phyloP scores from a whole-genome alignment of 2,329 filamentous ascomycete genomes.

The Harringtonia lauricola region DNA sequence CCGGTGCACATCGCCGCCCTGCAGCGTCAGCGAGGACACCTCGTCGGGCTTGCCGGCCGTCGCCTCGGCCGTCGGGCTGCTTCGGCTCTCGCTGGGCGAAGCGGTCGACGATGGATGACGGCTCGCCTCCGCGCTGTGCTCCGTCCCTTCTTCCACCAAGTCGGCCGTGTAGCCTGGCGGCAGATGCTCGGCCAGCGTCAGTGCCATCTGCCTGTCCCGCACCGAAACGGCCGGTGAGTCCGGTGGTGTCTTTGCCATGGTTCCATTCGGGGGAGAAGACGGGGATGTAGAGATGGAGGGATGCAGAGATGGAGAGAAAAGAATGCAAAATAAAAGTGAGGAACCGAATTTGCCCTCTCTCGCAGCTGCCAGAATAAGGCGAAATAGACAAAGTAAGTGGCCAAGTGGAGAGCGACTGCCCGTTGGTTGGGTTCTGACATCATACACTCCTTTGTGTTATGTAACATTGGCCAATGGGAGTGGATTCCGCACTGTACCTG shows the following conservation, averaged over 20 bases:
- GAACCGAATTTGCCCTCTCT: too few relatives aligned
- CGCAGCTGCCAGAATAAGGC: too few relatives aligned
- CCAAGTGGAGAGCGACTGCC: too few relatives aligned
- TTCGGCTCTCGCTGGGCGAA: too few relatives aligned
- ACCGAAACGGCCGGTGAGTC: slow-evolving; percentile 2
- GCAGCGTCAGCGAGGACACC: slow-evolving; percentile 59
- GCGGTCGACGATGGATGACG: too few relatives aligned
- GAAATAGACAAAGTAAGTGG: too few relatives aligned
- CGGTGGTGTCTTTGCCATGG: slow-evolving; percentile 6
- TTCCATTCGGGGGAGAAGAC: slow-evolving; percentile 1
- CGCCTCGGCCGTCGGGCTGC: too few relatives aligned
- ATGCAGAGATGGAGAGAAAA: not conserved
- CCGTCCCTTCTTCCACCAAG: slow-evolving; percentile 10
- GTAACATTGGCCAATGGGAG: too few relatives aligned
- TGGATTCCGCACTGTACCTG: too few relatives aligned
- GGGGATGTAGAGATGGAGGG: not conserved
- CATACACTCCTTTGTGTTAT: too few relatives aligned
- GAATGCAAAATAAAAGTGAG: too few relatives aligned
- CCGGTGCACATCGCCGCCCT: slow-evolving; percentile 69
- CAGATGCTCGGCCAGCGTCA: slow-evolving; percentile 21
- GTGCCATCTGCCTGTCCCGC: slow-evolving; percentile 6
- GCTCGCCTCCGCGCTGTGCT: slow-evolving; percentile 1
- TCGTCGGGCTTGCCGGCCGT: slow-evolving; percentile 8
- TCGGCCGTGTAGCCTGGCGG: slow-evolving; percentile 22
- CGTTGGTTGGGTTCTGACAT: too few relatives aligned